These are phyloP conservation scores for Neurospora tetraspora DNA, from an alignment of 495 filamentous ascomycete genomes.

Conservation along the genomic window DNA sequence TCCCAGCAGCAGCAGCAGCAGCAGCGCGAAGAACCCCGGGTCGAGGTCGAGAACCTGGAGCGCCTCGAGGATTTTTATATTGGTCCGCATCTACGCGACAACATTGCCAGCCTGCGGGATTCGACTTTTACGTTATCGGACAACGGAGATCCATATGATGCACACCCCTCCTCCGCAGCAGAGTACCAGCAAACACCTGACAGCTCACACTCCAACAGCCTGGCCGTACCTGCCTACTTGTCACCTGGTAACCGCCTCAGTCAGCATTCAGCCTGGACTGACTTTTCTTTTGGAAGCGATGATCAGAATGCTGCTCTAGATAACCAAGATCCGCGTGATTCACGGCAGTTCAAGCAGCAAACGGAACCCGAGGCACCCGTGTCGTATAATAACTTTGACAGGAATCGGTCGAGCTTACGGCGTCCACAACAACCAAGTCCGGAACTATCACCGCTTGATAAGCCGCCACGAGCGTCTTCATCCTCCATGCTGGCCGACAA, in stretches of 20 bases:
- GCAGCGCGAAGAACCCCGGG: conserved; percentile 3
- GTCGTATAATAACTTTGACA: not conserved
- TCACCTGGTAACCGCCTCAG: conserved; percentile 39
- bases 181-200: conserved; percentile 18
- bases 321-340: conserved; percentile 4
- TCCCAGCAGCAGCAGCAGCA: not conserved
- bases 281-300: conserved; percentile 43
- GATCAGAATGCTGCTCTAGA: conserved; percentile 17
- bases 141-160: conserved; percentile 17
- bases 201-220: conserved; percentile 25
- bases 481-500: conserved; percentile 17
- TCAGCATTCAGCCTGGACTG: conserved; percentile 45
- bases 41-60: conserved; percentile 12
- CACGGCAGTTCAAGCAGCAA: not conserved
- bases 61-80: conserved; percentile 27
- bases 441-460: conserved; percentile 17
- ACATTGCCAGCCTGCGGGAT: conserved; percentile 22
- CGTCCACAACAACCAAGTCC: conserved; percentile 17
- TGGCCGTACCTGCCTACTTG: conserved; percentile 33
- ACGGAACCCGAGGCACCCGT: not conserved
- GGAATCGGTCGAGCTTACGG: conserved; percentile 3
- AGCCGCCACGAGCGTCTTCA: conserved; percentile 2
- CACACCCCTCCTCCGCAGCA: conserved; percentile 9
- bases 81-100: conserved; percentile 22
- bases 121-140: conserved; percentile 25